A percentile compares a stretch with the other conserved stretches of the same genome.
Evolutionary conservation across 805 yeast species (phyloP).

Genomic region (Saccharomycopsis sp.): DNA sequence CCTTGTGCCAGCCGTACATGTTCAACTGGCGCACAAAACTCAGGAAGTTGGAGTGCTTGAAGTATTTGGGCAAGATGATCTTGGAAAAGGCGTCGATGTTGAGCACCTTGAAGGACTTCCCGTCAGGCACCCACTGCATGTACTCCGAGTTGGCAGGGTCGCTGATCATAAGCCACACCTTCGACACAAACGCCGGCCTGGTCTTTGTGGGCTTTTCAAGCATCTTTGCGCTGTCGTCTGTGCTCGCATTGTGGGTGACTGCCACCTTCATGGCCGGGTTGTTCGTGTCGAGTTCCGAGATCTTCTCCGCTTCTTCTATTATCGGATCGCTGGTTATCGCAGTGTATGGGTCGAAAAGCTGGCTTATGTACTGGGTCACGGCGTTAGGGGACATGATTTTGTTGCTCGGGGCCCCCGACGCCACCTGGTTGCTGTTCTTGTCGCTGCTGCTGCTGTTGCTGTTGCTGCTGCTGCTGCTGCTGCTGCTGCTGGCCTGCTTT

Average conservation of each 20-base stretch:
- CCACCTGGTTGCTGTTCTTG: neutral
- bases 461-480: neutral
- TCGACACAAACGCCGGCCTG: slow-evolving; percentile 86
- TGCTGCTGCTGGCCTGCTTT: neutral
- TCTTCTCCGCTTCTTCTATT: neutral
- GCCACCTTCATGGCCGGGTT: neutral
- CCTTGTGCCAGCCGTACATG: slow-evolving; percentile 99
- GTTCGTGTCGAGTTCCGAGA: neutral
- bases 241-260: neutral
- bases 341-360: neutral
- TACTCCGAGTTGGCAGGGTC: slow-evolving; percentile 62
- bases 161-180: slow-evolving; percentile 93
- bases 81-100: slow-evolving; percentile 84
- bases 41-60: slow-evolving; percentile 93
- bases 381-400: neutral
- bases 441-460: too few relatives aligned
- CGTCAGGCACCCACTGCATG: slow-evolving; percentile 83
- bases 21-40: slow-evolving; percentile 92
- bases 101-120: slow-evolving; percentile 75
- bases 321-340: neutral
- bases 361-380: neutral
- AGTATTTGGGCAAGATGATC: slow-evolving; percentile 78
- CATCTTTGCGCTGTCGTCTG: neutral
- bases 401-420: neutral
- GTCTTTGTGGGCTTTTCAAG: slow-evolving; percentile 32